These are phyloP conservation scores for Phialophora chinensis DNA, from an alignment of 2,329 filamentous ascomycete species.

Conservation along the genomic window DNA sequence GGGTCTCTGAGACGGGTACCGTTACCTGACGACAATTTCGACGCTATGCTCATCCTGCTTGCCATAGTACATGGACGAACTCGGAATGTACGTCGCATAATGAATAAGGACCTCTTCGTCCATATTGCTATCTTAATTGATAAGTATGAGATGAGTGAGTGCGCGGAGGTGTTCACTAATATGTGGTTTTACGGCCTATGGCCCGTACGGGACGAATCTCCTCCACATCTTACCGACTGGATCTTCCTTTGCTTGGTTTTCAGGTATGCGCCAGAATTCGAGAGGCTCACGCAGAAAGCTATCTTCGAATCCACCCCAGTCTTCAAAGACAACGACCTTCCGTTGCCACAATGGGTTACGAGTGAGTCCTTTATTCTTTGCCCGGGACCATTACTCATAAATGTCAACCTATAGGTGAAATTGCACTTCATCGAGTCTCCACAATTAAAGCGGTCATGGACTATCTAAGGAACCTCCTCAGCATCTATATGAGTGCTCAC, in stretches of 20 bases:
- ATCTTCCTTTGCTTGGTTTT: constrained; percentile 14
- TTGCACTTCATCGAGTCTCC: not conserved
- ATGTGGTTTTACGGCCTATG: constrained; percentile 13
- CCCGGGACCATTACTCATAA: not conserved
- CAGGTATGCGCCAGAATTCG: not conserved
- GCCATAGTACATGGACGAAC: constrained; percentile 10
- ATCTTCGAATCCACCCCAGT: not conserved
- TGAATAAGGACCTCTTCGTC: not conserved
- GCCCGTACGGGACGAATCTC: not conserved
- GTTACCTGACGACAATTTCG: constrained; percentile 10
- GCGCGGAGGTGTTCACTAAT: constrained; percentile 17
- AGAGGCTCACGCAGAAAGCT: not conserved
- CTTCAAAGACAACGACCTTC: constrained; percentile 7
- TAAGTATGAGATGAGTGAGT: constrained; percentile 15
- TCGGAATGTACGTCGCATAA: constrained; percentile 1
- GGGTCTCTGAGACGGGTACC: not conserved
- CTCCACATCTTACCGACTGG: constrained; percentile 9
- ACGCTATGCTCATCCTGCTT: constrained; percentile 16
- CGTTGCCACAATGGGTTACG: not conserved
- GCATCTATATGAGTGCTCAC: not conserved
- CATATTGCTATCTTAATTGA: constrained; percentile 13
- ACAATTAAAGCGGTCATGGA: not conserved
- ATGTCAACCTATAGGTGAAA: not conserved
- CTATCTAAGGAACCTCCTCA: not conserved
- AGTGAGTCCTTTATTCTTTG: constrained; percentile 4